phyloP scores from a whole-genome alignment of 106 monocot genomes.

The Dioscorea zingiberensis region DNA sequence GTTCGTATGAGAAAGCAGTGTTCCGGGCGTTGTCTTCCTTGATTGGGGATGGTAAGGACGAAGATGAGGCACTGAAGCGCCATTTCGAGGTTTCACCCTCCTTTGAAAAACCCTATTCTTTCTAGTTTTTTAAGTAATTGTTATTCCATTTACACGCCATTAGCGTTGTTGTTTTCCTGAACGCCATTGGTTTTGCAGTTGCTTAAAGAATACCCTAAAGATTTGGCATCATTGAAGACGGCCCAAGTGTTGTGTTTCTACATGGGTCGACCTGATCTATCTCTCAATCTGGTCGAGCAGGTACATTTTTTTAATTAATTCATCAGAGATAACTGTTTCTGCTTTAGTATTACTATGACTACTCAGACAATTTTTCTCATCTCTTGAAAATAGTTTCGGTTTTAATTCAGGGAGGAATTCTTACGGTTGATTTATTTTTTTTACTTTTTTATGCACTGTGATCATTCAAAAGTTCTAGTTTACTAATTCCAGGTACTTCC shows the following conservation, averaged over 20 bases:
- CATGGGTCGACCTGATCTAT: slow-evolving; percentile 66
- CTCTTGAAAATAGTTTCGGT: no score
- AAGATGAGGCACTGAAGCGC: slow-evolving; percentile 21
- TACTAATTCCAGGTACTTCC: slow-evolving; percentile 39
- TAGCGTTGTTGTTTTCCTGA: neutral
- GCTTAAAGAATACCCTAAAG: slow-evolving; percentile 67
- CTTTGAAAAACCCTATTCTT: neutral
- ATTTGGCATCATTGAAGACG: slow-evolving; percentile 61
- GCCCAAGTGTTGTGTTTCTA: slow-evolving; percentile 73
- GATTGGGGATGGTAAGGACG: slow-evolving; percentile 30
- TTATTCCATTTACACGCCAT: no score
- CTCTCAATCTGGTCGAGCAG: slow-evolving; percentile 59
- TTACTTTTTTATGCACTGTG: no score
- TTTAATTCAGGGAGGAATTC: no score
- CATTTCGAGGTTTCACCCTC: slow-evolving; percentile 34
- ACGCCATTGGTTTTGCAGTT: slow-evolving; percentile 28
- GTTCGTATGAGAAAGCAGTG: slow-evolving; percentile 51
- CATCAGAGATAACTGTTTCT: no score
- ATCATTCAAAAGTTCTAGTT: no score
- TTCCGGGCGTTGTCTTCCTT: slow-evolving; percentile 38
- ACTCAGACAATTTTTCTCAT: no score
- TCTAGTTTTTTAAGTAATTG: neutral
- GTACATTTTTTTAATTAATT: slow-evolving; percentile 9
- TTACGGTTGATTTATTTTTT: no score
- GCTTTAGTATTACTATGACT: no score